phyloP scores from a whole-genome alignment of 352 stramenopile species.

The Thalassiosira allenii region DNA sequence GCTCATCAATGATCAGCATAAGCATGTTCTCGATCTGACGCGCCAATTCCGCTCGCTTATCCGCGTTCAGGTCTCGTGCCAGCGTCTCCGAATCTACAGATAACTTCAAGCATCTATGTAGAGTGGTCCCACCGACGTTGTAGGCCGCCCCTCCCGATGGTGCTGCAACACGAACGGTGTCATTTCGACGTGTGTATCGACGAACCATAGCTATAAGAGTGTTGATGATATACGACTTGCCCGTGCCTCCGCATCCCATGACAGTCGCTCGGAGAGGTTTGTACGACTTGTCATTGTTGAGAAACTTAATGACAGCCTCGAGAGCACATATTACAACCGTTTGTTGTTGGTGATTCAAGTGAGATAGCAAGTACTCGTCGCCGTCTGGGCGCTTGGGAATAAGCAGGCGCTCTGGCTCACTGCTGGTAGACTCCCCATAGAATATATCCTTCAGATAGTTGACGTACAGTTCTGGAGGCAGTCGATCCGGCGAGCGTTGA shows the following conservation, averaged over 20 bases:
- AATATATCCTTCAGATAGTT: neutral
- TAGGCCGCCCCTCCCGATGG: slow-evolving; percentile 29
- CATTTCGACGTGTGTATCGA: slow-evolving; percentile 5
- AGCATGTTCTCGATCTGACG: slow-evolving; percentile 3
- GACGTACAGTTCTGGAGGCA: neutral
- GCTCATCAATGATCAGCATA: slow-evolving; percentile 24
- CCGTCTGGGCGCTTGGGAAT: neutral
- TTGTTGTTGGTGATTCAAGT: neutral
- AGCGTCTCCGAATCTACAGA: neutral
- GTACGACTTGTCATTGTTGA: slow-evolving; percentile 20
- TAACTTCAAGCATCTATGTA: slow-evolving; percentile 8
- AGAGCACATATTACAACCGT: slow-evolving; percentile 1
- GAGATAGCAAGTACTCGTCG: neutral
- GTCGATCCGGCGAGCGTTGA: neutral
- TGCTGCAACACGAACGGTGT: slow-evolving; percentile 20
- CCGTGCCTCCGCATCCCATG: slow-evolving; percentile 20
- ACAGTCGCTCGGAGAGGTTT: slow-evolving; percentile 31
- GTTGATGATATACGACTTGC: slow-evolving; percentile 43
- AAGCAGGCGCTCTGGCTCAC: neutral
- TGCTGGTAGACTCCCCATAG: neutral
- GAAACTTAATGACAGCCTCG: slow-evolving; percentile 26
- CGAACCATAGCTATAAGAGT: slow-evolving; percentile 28
- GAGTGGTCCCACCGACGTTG: slow-evolving; percentile 29
- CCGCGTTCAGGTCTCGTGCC: neutral
- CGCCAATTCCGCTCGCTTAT: neutral